phyloP scores from a whole-genome alignment of 2,329 filamentous ascomycete genomes.

The Neopestalotiopsis clavispora region DNA sequence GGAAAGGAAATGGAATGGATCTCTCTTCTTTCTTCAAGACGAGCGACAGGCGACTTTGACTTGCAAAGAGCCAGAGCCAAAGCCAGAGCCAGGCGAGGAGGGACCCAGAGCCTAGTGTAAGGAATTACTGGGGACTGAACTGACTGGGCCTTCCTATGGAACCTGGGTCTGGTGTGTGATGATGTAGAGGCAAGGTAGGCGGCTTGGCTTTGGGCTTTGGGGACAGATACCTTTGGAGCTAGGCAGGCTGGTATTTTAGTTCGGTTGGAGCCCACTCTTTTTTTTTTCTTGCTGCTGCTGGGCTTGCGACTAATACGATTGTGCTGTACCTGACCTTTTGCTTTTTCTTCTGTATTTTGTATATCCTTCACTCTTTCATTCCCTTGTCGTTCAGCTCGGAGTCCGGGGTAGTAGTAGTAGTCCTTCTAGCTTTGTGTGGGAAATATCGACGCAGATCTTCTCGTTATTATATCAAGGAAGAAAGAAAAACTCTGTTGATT shows the following conservation, averaged over 20 bases:
- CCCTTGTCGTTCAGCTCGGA: neutral
- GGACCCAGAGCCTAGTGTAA: neutral
- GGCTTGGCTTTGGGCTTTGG: constrained; percentile 3
- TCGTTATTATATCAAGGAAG: neutral
- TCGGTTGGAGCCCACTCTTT: neutral
- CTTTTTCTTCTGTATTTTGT: neutral
- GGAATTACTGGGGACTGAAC: neutral
- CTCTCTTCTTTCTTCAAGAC: neutral
- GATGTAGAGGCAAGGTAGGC: neutral
- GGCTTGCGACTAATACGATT: neutral
- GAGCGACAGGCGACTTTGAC: neutral
- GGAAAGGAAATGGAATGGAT: neutral
- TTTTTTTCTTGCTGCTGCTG: neutral
- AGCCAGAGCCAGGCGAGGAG: too few relatives aligned
- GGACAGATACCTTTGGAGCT: neutral
- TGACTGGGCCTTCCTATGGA: neutral
- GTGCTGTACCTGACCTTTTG: neutral
- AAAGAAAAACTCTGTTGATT: too few relatives aligned
- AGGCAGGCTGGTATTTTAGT: neutral
- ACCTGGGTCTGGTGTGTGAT: neutral
- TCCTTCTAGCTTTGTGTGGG: too few relatives aligned
- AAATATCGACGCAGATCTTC: neutral
- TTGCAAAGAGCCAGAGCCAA: too few relatives aligned
- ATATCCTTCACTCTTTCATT: neutral
- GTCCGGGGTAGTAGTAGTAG: constrained; percentile 9